A percentile compares a stretch with the other conserved stretches of the same genome.
Conservation (phyloP, 805 yeast genomes). For the Lipomyces chichibuensis region DNA sequence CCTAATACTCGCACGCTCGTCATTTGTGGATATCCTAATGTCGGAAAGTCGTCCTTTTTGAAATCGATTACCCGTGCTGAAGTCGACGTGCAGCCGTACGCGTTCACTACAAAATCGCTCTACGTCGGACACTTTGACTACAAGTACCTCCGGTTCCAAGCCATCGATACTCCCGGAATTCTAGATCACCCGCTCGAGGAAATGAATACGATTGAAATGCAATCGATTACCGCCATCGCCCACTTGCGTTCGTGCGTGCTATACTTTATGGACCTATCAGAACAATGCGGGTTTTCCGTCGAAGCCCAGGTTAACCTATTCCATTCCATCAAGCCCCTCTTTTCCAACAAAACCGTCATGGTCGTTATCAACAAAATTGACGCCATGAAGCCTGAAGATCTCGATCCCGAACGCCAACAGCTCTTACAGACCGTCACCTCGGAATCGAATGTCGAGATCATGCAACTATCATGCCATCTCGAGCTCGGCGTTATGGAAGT, state of each 20-base stretch:
- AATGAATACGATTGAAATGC: constrained; percentile 99
- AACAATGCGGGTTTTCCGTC: constrained; percentile 97
- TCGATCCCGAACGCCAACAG: constrained; percentile 72
- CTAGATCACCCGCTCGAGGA: constrained; percentile 98
- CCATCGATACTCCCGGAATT: constrained; percentile 99
- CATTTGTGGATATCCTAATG: constrained; percentile 99
- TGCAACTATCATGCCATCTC: constrained; percentile 90
- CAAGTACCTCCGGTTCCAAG: constrained; percentile 96
- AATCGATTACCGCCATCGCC: constrained; percentile 97
- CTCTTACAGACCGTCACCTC: constrained; percentile 63
- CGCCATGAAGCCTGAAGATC: constrained; percentile 81
- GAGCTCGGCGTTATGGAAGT: constrained; percentile 95
- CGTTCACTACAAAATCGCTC: constrained; percentile 95
- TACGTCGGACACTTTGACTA: constrained; percentile 99
- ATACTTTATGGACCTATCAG: constrained; percentile 97
- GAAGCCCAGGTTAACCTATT: constrained; percentile 97
- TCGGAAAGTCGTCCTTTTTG: constrained; percentile 96
- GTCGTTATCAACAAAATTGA: constrained; percentile 96
- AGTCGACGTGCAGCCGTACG: constrained; percentile 99
- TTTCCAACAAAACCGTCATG: constrained; percentile 94
- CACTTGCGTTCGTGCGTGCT: constrained; percentile 95
- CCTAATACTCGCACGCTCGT: constrained; percentile 97
- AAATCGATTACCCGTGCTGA: constrained; percentile 94
- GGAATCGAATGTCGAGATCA: constrained; percentile 77
- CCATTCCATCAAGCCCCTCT: constrained; percentile 95